A percentile compares a stretch with the other conserved stretches of the same genome.
Conservation (phyloP, 78 protist species). For the Emiliania huxleyi region DNA sequence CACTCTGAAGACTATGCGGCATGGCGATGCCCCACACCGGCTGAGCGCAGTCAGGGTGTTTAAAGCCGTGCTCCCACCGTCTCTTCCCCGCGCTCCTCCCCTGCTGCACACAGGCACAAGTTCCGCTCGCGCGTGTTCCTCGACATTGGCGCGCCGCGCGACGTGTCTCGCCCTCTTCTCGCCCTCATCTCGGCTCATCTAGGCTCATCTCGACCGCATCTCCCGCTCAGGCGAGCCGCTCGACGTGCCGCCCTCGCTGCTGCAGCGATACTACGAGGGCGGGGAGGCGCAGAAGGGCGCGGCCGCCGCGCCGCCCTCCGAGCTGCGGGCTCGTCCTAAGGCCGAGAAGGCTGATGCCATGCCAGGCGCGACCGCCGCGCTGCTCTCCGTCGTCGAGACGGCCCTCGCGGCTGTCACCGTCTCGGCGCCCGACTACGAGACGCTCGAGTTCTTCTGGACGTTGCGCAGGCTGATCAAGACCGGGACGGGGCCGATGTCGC, state of each 20-base stretch:
- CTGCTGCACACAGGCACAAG: too few species aligned
- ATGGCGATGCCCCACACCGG: too few species aligned
- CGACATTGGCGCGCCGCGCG: conserved; percentile 42
- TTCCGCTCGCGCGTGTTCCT: conserved; percentile 49
- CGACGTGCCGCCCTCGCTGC: neutral
- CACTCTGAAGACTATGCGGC: too few species aligned
- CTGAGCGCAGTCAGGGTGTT: too few species aligned
- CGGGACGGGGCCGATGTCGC: neutral
- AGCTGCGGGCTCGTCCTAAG: too few species aligned
- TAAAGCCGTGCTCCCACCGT: too few species aligned
- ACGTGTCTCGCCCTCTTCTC: neutral
- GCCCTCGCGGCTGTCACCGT: conserved; percentile 24
- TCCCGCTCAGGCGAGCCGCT: conserved; percentile 20
- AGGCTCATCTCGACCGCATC: neutral
- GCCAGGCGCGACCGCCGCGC: neutral
- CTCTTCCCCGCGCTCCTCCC: too few species aligned
- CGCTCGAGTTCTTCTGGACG: conserved; percentile 7
- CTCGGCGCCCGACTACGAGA: conserved; percentile 47
- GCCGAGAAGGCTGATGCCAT: too few species aligned
- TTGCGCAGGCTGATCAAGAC: conserved; percentile 40
- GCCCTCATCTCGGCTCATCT: neutral
- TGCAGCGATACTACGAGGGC: neutral
- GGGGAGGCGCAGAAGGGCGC: neutral
- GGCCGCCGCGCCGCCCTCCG: neutral
- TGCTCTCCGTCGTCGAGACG: neutral